Percentiles rank a stretch among this genome's conserved stretches.
Conservation (phyloP, 768 basidiomycete genomes). For the Termitomyces sp. region DNA sequence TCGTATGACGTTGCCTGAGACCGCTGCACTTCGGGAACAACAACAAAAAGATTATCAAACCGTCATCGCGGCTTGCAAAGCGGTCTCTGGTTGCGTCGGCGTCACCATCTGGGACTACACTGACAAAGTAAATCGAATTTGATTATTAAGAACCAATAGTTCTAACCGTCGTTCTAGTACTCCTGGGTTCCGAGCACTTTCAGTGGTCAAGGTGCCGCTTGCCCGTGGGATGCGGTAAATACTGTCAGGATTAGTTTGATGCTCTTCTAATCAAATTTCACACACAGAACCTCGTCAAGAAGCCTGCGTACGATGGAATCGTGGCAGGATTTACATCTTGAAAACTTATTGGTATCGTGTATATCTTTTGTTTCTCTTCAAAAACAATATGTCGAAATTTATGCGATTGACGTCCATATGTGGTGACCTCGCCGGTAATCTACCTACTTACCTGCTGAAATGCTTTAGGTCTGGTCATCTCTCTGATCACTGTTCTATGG, state of each 20-base stretch:
- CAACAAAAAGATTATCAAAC: conserved; percentile 56
- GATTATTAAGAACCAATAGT: neutral
- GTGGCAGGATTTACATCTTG: conserved; percentile 26
- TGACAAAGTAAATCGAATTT: conserved; percentile 27
- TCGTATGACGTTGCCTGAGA: conserved; percentile 53
- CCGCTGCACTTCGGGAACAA: conserved; percentile 44
- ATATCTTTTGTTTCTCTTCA: neutral
- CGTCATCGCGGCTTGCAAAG: conserved; percentile 51
- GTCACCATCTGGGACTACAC: conserved; percentile 46
- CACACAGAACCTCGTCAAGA: conserved; percentile 34
- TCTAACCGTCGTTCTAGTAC: conserved; percentile 18
- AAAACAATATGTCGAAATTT: neutral
- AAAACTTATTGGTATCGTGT: neutral
- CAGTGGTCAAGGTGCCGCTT: conserved; percentile 33
- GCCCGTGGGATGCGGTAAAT: conserved; percentile 19
- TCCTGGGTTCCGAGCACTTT: conserved; percentile 41
- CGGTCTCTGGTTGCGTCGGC: conserved; percentile 37
- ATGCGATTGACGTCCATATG: neutral
- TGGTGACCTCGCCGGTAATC: no score
- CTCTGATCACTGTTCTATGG: neutral
- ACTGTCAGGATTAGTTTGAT: neutral
- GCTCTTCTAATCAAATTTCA: conserved; percentile 20
- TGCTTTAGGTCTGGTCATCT: neutral
- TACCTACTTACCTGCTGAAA: neutral
- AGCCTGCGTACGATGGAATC: conserved; percentile 46